Conservation (phyloP, 345 rosid genomes). For the Noccaea caerulescens region DNA sequence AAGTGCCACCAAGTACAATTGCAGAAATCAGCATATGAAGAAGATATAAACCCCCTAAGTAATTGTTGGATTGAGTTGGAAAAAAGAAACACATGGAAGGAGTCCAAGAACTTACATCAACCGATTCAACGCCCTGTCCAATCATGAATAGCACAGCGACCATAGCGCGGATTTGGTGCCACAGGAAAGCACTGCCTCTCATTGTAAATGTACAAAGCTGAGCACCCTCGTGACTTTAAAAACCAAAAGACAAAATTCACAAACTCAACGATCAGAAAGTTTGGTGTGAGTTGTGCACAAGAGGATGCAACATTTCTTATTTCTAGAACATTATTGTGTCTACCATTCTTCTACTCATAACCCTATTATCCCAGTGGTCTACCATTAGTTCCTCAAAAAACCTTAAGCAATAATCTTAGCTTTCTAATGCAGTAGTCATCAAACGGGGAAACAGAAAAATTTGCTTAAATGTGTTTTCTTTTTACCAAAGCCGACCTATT, state of each 20-base stretch:
- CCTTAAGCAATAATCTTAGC: background rate
- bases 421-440: slow-evolving; percentile 19
- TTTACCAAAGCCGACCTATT: slow-evolving; percentile 58
- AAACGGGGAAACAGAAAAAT: slow-evolving; percentile 7
- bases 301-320: background rate
- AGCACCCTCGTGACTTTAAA: slow-evolving; percentile 60
- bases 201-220: slow-evolving; percentile 72
- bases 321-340: slow-evolving; percentile 12
- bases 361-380: background rate
- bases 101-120: slow-evolving; percentile 61
- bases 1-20: background rate
- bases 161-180: slow-evolving; percentile 97
- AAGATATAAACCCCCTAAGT: background rate
- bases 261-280: slow-evolving; percentile 4
- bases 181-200: slow-evolving; percentile 88
- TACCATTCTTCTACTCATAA: background rate
- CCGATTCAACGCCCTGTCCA: slow-evolving; percentile 82
- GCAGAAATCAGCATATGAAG: background rate
- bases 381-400: no score
- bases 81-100: slow-evolving; percentile 13
- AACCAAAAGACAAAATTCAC: slow-evolving; percentile 12
- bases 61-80: slow-evolving; percentile 21
- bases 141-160: slow-evolving; percentile 92
- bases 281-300: background rate
- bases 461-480: slow-evolving; percentile 12